A percentile compares a stretch with the other conserved stretches of the same genome.
Evolutionary conservation across 371 early-diverging fungal genomes (phyloP).

Genomic region (Mucor piriformis): DNA sequence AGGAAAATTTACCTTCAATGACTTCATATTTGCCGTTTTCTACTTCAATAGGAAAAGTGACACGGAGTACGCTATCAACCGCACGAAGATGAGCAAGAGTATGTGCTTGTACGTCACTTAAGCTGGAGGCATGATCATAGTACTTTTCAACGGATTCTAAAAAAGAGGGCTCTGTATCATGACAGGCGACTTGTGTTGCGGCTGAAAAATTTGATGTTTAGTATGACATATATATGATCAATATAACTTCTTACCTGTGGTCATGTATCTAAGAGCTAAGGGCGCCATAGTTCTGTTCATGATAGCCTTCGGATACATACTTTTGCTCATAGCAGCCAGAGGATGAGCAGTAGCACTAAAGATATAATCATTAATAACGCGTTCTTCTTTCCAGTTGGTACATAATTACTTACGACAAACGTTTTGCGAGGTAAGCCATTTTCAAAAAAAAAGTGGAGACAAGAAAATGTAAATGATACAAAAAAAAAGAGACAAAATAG

Average conservation of each 20-base stretch:
- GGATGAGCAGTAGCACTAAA: slow-evolving; percentile 15
- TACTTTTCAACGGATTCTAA: slow-evolving; percentile 80
- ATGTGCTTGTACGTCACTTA: slow-evolving; percentile 66
- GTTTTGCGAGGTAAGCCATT: slow-evolving; percentile 20
- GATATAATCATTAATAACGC: background rate
- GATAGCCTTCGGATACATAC: slow-evolving; percentile 15
- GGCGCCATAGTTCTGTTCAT: slow-evolving; percentile 20
- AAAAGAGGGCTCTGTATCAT: slow-evolving; percentile 76
- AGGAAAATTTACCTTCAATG: slow-evolving; percentile 58
- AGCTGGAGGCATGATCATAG: slow-evolving; percentile 77
- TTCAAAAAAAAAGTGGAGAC: background rate
- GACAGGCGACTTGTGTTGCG: slow-evolving; percentile 68
- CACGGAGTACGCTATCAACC: slow-evolving; percentile 78
- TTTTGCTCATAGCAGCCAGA: slow-evolving; percentile 14
- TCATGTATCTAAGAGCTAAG: slow-evolving; percentile 22
- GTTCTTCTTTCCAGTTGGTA: background rate
- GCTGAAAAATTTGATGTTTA: slow-evolving; percentile 22
- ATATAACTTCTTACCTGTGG: slow-evolving; percentile 28
- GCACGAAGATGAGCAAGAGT: slow-evolving; percentile 82
- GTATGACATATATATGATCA: background rate
- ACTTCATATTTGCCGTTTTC: slow-evolving; percentile 75
- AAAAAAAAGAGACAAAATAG: slow-evolving; percentile 2
- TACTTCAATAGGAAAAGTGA: slow-evolving; percentile 86
- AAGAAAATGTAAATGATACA: background rate
- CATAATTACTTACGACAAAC: slow-evolving; percentile 23